phyloP scores from a whole-genome alignment of 345 rosid genomes.

The Syzygium jambos region DNA sequence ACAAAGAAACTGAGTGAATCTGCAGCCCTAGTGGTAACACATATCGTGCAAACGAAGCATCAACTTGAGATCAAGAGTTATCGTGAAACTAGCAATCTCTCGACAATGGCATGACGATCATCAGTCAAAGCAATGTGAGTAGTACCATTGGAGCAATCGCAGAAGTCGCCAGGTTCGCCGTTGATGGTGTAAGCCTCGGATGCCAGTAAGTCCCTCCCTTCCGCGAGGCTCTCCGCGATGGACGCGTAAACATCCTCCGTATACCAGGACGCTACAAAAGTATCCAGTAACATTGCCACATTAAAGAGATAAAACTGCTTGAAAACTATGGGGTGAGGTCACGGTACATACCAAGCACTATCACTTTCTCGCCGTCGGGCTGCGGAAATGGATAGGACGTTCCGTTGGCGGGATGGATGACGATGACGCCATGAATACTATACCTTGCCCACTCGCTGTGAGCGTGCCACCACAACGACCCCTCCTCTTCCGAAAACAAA shows the following conservation, averaged over 20 bases:
- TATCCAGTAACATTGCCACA: neutral
- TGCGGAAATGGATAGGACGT: neutral
- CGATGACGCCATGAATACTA: neutral
- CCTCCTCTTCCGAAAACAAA: neutral
- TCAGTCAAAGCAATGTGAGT: neutral
- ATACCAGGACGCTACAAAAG: neutral
- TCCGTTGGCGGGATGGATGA: neutral
- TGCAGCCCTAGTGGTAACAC: neutral
- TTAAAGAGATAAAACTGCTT: neutral
- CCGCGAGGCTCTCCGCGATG: neutral
- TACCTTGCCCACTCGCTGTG: neutral
- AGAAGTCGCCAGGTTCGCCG: neutral
- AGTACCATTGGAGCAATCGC: neutral
- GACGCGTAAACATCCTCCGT: neutral
- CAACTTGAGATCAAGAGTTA: no score
- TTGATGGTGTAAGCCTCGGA: neutral
- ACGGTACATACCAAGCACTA: neutral
- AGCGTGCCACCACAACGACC: neutral
- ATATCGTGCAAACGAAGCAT: neutral
- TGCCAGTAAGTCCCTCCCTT: neutral
- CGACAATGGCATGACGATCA: no score
- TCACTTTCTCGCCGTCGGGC: neutral
- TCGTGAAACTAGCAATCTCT: no score
- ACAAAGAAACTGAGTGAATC: neutral
- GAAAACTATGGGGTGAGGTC: neutral